Base-by-base conservation (phyloP, 345 rosid species). In the Dipteronia sinensis region DNA sequence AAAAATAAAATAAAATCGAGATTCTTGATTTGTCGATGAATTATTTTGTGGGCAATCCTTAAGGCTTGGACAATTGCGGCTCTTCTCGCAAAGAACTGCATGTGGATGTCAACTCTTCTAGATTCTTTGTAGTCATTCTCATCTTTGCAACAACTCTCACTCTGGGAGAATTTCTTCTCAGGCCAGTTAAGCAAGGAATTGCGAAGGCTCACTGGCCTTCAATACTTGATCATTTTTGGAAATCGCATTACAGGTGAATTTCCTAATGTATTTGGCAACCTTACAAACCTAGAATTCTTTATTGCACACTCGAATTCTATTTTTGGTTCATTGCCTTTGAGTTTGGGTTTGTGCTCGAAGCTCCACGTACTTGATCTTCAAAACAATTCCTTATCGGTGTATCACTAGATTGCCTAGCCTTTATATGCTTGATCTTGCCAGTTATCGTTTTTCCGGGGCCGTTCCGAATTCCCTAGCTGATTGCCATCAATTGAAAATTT, bases 21-120 rank as follows among this genome's bases (percentile, higher is more conserved):
- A 82, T 85, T 82, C 89, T 95, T 77, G 98, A 95, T 85, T 80
- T 92, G 16, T 95, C 97, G 0, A 78, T 78, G 89, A 95, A 93
- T 59, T 87, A 55, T 80, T 83, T 95, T 10, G 83, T 65, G 23
- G 98, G 98, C 61, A 83, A 70, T 71, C 89, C 90, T 16, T 16
- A 87, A 72, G 89, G 86, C 67, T 80, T 93, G 71, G 69, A 76
- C 58, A 86, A 86, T 42, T 95, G 97, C 76, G 87, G 90, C 80
- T 44, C 42, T 25, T 89, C 92, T 63, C 82, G 90, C n/a, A 86
- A 56, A 65, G 88, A 86, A 71, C 75, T 94, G 76, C 92, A 82
- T 84, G 72, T 90, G 70, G 89, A 88, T 68, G 69, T 38, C 76
- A 94, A 92, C 78, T 76, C 83, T 94, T 67, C 98, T 93, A 0